Evolutionary conservation across 257 asterid genomes (phyloP), one percentile per base, ranked within the genome.

Genomic region (Solanum pinnatisectum): DNA sequence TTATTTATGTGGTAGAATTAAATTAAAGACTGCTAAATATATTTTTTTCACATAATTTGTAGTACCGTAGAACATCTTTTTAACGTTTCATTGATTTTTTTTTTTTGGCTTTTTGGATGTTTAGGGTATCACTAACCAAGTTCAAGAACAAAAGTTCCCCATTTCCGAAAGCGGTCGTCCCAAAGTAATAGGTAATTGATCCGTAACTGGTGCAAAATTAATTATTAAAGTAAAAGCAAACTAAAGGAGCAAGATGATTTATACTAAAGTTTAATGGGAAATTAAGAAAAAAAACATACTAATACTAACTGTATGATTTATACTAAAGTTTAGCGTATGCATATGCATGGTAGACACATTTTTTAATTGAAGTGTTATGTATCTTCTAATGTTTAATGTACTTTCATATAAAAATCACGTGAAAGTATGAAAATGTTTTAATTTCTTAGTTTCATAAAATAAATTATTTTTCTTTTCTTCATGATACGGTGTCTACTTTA

Each of bases 251-350:
- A 44, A 79, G 63, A 79, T 79, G 10, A 79, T 60, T 27, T 23
- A 15, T 36, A 25, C 10, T 20, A 52, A 23, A 37, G 33, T 5
- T 40, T 5, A 42, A 85, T 13, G 9, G 42, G 16, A 20, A 67
- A 27, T 30, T 49, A 27, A 30, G 10, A 14, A 22, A 11, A 59
- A 73, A 6, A 6, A 90, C 98, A 52, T 93, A 97, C 99, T 95
- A 99, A 78, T 96, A 94, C 98, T 46, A 46, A 46, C 59, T 46
- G 59, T 46, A 46, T 46, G 59, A 14, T 46, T 46, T 46, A 46
- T 46, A 1, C 22, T 49, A 5, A 49, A 49, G 20, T 14, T 49
- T 16, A 49, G 16, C 60, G 23, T 49, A 49, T 49, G 60, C 60
- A 49, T 49, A 49, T 49, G n/a, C 10, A 52, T 52, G 63, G 63